Conservation (phyloP, 140 eudicot species). For the Stevia rebaudiana region DNA sequence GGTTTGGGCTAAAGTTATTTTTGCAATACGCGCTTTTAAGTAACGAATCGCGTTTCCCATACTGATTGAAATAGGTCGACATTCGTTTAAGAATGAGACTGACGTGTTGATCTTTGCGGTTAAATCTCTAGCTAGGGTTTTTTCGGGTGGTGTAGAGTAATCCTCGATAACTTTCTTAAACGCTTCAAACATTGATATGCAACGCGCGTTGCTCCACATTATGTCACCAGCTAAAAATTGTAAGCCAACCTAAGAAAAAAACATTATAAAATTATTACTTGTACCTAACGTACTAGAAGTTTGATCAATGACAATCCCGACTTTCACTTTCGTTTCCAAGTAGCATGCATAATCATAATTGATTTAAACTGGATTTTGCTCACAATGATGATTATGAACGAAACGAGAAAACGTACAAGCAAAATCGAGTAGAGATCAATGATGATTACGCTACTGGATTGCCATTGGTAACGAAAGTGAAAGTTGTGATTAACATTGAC, state of each 20-base stretch:
- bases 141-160: constrained; percentile 70
- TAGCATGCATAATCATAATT: too few relatives aligned
- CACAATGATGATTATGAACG: too few relatives aligned
- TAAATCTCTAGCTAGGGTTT: constrained; percentile 58
- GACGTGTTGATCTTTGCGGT: constrained; percentile 62
- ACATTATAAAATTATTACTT: background rate
- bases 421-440: too few relatives aligned
- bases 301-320: too few relatives aligned
- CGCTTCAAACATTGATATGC: constrained; percentile 84
- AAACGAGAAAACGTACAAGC: too few relatives aligned
- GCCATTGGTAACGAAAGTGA: too few relatives aligned
- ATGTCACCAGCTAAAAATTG: constrained; percentile 69
- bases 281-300: background rate
- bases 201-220: constrained; percentile 67
- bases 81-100: constrained; percentile 71
- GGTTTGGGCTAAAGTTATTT: constrained; percentile 43
- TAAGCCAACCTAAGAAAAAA: constrained; percentile 67
- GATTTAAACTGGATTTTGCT: too few relatives aligned
- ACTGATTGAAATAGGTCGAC: constrained; percentile 86
- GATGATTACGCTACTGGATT: too few relatives aligned
- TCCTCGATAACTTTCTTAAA: constrained; percentile 66
- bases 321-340: too few relatives aligned
- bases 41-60: constrained; percentile 91
- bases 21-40: constrained; percentile 60
- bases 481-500: too few relatives aligned